These are phyloP conservation scores for Solanum arcanum DNA, from an alignment of 257 asterid genomes.

Conservation along the genomic window DNA sequence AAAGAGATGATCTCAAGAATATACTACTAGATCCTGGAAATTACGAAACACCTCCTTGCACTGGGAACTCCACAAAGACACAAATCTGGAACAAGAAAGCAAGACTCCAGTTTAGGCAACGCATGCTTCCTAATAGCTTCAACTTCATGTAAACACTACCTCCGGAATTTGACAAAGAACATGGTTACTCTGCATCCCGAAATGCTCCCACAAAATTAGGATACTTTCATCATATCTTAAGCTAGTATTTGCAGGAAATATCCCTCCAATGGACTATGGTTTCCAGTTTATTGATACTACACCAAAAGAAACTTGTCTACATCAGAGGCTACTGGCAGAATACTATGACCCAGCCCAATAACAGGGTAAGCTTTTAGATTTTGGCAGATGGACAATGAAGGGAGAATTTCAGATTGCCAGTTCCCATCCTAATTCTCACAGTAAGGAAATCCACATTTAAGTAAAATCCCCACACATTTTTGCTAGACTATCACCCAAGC, in stretches of 20 bases:
- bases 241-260: neutral
- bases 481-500: neutral
- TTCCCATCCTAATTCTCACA: neutral
- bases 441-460: neutral
- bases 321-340: neutral
- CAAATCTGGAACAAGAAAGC: neutral
- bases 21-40: neutral
- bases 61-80: neutral
- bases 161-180: neutral
- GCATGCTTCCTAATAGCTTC: neutral
- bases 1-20: neutral
- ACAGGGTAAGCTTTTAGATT: neutral
- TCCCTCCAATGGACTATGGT: neutral
- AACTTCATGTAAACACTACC: neutral
- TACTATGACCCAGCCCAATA: neutral
- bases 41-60: neutral
- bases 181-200: neutral
- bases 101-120: neutral
- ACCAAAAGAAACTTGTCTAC: neutral
- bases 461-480: neutral
- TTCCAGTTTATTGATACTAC: neutral
- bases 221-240: neutral
- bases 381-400: neutral
- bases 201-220: neutral
- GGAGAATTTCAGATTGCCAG: neutral